These are phyloP conservation scores for Leishmania turanica DNA, from an alignment of 208 protist genomes.

Conservation along the genomic window DNA sequence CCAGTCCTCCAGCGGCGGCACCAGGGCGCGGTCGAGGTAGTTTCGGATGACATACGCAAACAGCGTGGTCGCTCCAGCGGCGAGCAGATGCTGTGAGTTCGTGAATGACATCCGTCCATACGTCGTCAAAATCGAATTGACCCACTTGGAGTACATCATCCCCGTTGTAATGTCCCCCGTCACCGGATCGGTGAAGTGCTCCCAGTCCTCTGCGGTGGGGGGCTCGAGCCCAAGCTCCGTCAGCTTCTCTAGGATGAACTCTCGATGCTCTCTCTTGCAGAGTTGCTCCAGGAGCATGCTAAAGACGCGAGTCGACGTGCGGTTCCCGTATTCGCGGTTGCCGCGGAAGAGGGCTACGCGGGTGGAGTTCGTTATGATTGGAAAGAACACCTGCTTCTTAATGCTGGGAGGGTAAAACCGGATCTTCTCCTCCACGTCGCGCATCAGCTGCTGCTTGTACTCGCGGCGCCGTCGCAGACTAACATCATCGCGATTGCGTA, in stretches of 20 bases:
- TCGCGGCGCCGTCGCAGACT: slow-evolving; percentile 26
- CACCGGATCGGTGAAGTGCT: slow-evolving; percentile 50
- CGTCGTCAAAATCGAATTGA: slow-evolving; percentile 18
- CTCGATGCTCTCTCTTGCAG: slow-evolving; percentile 40
- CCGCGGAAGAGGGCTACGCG: slow-evolving; percentile 37
- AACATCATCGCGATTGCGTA: slow-evolving; percentile 61
- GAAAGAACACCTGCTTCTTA: slow-evolving; percentile 72
- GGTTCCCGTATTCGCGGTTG: slow-evolving; percentile 32
- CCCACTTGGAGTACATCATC: slow-evolving; percentile 49
- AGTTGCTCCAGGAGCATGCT: slow-evolving; percentile 47
- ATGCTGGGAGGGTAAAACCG: slow-evolving; percentile 65
- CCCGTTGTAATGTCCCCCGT: slow-evolving; percentile 71
- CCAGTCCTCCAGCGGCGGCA: slow-evolving; percentile 54
- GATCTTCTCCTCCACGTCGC: slow-evolving; percentile 62
- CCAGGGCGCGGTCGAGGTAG: slow-evolving; percentile 32
- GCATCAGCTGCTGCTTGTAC: slow-evolving; percentile 48
- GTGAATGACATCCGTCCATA: not conserved
- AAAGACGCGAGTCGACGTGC: slow-evolving; percentile 28
- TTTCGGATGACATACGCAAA: slow-evolving; percentile 16
- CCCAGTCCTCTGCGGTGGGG: slow-evolving; percentile 53
- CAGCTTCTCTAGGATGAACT: slow-evolving; percentile 52
- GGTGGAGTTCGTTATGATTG: slow-evolving; percentile 10
- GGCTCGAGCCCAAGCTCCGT: slow-evolving; percentile 30
- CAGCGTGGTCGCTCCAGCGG: not conserved
- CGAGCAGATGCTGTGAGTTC: not conserved